Evolutionary conservation across 495 filamentous ascomycete species (phyloP).

Genomic region (Parachaetomium inaequale): DNA sequence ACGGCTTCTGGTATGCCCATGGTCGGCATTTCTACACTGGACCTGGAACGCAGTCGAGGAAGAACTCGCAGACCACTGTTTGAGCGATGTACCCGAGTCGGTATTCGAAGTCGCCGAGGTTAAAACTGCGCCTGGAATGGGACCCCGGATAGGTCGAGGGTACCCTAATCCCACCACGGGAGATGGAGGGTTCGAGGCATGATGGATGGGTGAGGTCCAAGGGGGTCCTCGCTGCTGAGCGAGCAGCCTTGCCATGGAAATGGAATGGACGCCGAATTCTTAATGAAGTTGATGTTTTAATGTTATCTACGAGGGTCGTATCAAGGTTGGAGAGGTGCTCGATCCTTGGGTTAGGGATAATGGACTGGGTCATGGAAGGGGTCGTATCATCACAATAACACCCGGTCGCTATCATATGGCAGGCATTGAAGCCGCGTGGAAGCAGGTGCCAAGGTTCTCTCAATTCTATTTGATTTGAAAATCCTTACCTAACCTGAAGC

Average conservation of each 20-base stretch:
- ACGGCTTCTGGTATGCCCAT: conserved; percentile 49
- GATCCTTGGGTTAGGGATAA: no score
- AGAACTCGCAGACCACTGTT: neutral
- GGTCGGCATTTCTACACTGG: conserved; percentile 52
- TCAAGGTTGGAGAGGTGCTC: no score
- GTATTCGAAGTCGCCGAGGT: neutral
- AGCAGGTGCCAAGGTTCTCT: no score
- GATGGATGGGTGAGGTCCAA: neutral
- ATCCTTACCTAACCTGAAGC: no score
- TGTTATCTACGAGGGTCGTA: neutral
- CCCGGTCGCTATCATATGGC: no score
- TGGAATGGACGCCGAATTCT: neutral
- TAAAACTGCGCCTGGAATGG: neutral
- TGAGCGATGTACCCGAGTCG: neutral
- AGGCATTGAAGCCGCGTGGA: no score
- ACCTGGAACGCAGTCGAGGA: conserved; percentile 32
- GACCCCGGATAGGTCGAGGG: no score
- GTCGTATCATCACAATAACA: no score
- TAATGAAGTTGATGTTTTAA: neutral
- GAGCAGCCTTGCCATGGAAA: neutral
- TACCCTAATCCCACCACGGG: no score
- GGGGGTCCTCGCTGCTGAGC: neutral
- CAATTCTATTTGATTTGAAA: no score
- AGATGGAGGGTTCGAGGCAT: no score
- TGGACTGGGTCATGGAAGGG: no score